phyloP scores from a whole-genome alignment of 495 filamentous ascomycete genomes.

The Hypoxylon rickii region DNA sequence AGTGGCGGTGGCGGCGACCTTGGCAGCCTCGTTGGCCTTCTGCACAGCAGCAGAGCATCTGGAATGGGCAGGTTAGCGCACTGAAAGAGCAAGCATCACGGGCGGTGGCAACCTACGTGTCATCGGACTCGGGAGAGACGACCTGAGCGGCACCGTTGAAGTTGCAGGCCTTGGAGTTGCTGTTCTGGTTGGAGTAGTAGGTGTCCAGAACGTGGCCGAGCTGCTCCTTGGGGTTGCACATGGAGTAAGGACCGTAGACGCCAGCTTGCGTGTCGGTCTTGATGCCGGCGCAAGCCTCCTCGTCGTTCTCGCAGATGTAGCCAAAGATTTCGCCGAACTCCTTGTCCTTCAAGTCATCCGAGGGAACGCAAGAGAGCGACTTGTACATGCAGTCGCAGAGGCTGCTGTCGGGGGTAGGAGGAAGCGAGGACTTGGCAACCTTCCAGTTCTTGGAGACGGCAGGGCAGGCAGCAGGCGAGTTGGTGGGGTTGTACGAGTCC shows the following conservation, averaged over 20 bases:
- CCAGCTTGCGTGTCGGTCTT: constrained; percentile 70
- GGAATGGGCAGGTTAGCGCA: not conserved
- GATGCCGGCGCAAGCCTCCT: constrained; percentile 68
- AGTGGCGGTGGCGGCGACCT: constrained; percentile 47
- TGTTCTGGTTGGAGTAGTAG: constrained; percentile 73
- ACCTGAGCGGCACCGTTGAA: constrained; percentile 71
- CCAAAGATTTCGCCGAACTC: constrained; percentile 71
- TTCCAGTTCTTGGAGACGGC: constrained; percentile 65
- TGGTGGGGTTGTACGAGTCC: constrained; percentile 74
- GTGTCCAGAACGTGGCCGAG: constrained; percentile 79
- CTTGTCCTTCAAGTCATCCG: constrained; percentile 48
- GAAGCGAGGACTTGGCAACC: constrained; percentile 65
- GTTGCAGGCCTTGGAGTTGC: constrained; percentile 66
- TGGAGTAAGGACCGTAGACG: constrained; percentile 84
- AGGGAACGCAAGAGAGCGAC: constrained; percentile 70
- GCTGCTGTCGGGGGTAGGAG: constrained; percentile 73
- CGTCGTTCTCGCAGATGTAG: constrained; percentile 67
- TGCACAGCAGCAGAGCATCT: constrained; percentile 44
- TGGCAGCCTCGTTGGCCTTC: constrained; percentile 50
- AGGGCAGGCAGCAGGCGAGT: constrained; percentile 78
- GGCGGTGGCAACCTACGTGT: constrained; percentile 29
- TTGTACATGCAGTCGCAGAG: constrained; percentile 84
- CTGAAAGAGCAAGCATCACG: too few relatives aligned
- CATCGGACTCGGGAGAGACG: constrained; percentile 40
- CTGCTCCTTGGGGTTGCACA: constrained; percentile 80